These are phyloP conservation scores for Aspergillus tanneri DNA, from an alignment of 2,329 filamentous ascomycete species.

Conservation along the genomic window DNA sequence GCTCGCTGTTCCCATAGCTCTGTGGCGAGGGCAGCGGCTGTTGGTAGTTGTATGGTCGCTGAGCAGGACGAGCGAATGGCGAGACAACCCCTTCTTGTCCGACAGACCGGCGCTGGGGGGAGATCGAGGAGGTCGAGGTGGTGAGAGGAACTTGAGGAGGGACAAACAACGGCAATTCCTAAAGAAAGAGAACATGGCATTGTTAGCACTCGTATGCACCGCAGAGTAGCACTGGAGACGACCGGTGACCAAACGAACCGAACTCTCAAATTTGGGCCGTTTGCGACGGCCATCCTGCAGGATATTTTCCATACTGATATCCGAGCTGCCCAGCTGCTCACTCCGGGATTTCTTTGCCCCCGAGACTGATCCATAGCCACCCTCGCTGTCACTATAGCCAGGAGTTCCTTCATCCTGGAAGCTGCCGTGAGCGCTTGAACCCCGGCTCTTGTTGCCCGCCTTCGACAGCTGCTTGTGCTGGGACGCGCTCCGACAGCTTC, in stretches of 20 bases:
- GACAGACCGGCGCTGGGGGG: constrained; percentile 79
- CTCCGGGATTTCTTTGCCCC: constrained; percentile 72
- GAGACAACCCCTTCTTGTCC: constrained; percentile 65
- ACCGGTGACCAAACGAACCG: constrained; percentile 67
- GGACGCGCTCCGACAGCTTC: constrained; percentile 75
- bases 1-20: constrained; percentile 61
- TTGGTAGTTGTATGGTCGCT: constrained; percentile 76
- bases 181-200: constrained; percentile 21
- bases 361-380: constrained; percentile 69
- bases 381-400: constrained; percentile 85
- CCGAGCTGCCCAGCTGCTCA: constrained; percentile 87
- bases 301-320: constrained; percentile 98
- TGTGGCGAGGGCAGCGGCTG: constrained; percentile 81
- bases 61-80: constrained; percentile 71
- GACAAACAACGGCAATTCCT: constrained; percentile 95
- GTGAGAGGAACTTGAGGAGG: constrained; percentile 90
- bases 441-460: constrained; percentile 65
- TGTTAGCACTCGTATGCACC: constrained; percentile 10
- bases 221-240: not conserved
- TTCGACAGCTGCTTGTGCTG: constrained; percentile 70
- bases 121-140: constrained; percentile 96
- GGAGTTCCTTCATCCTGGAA: constrained; percentile 68
- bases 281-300: constrained; percentile 95
- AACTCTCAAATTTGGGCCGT: constrained; percentile 92
- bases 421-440: constrained; percentile 58